These are phyloP conservation scores for Lepidopterella palustris DNA, from an alignment of 495 filamentous ascomycete species.

Conservation along the genomic window DNA sequence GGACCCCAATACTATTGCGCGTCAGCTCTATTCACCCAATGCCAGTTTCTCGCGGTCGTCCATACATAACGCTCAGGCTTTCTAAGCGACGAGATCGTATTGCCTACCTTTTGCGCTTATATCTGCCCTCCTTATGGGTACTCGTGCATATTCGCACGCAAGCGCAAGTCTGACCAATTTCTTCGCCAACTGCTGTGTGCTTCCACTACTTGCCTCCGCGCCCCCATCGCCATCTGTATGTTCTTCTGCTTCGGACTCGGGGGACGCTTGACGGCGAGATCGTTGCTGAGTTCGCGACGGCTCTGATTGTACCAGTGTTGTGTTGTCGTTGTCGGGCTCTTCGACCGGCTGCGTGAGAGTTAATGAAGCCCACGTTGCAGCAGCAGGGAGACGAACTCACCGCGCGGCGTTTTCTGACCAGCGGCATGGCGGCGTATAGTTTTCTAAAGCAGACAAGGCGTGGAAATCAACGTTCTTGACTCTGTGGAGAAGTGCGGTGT, in stretches of 20 bases:
- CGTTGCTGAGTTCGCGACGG: conserved; percentile 9
- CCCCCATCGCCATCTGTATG: conserved; percentile 29
- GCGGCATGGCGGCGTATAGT: background rate
- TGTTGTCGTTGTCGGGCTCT: conserved; percentile 7
- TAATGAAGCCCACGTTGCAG: background rate
- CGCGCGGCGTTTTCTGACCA: conserved; percentile 25
- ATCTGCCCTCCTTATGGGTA: conserved; percentile 67
- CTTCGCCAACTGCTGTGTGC: conserved; percentile 66
- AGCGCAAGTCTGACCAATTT: conserved; percentile 87
- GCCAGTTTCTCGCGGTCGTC: background rate
- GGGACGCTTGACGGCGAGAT: conserved; percentile 15
- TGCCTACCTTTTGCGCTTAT: conserved; percentile 63
- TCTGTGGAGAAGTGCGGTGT: background rate
- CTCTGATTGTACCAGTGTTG: conserved; percentile 8
- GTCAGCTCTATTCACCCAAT: no score
- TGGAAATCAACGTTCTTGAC: background rate
- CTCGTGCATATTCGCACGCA: conserved; percentile 78
- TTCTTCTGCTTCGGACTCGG: conserved; percentile 18
- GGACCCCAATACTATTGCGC: conserved; percentile 38
- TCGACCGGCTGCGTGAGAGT: conserved; percentile 6
- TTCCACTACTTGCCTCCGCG: conserved; percentile 34
- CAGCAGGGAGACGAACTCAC: conserved; percentile 5
- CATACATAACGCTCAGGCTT: background rate
- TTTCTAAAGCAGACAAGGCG: background rate
- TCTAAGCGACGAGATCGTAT: background rate